Conservation (phyloP, 768 basidiomycete genomes). For the Gelatoporia subvermispora region DNA sequence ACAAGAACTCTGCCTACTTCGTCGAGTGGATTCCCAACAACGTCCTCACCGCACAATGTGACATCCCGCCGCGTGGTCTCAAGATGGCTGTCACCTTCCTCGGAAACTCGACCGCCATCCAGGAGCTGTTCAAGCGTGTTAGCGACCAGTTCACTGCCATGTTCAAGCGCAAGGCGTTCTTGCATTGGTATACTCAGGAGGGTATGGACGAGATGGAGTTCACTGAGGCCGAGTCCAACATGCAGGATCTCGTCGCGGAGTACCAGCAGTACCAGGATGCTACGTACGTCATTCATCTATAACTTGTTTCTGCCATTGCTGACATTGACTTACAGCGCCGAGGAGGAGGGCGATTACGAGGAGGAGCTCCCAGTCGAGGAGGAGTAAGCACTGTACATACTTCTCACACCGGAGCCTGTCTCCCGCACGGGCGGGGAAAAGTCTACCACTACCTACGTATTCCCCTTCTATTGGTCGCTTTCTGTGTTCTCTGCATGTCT, state of each 20-base stretch:
- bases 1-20: conserved; percentile 97
- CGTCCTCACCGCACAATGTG: conserved; percentile 95
- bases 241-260: conserved; percentile 97
- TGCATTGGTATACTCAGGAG: conserved; percentile 99
- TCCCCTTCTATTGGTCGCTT: conserved; percentile 29
- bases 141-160: conserved; percentile 98
- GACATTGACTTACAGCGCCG: conserved; percentile 45
- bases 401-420: conserved; percentile 5
- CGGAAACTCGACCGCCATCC: conserved; percentile 95
- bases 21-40: conserved; percentile 99
- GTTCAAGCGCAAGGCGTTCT: conserved; percentile 98
- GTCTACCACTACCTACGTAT: conserved; percentile 21
- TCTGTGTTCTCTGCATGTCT: conserved; percentile 18
- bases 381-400: conserved; percentile 21
- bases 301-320: background rate
- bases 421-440: conserved; percentile 18
- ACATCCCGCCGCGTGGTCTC: conserved; percentile 90
- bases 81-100: conserved; percentile 98
- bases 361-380: conserved; percentile 66
- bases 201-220: conserved; percentile 99
- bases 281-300: conserved; percentile 53
- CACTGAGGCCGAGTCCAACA: conserved; percentile 98
- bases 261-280: conserved; percentile 97
- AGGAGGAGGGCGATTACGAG: conserved; percentile 88
- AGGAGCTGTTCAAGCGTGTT: conserved; percentile 98